A percentile compares a stretch with the other conserved stretches of the same genome.
phyloP scores from a whole-genome alignment of 805 yeast genomes.

The Yamadazyma scolyti region DNA sequence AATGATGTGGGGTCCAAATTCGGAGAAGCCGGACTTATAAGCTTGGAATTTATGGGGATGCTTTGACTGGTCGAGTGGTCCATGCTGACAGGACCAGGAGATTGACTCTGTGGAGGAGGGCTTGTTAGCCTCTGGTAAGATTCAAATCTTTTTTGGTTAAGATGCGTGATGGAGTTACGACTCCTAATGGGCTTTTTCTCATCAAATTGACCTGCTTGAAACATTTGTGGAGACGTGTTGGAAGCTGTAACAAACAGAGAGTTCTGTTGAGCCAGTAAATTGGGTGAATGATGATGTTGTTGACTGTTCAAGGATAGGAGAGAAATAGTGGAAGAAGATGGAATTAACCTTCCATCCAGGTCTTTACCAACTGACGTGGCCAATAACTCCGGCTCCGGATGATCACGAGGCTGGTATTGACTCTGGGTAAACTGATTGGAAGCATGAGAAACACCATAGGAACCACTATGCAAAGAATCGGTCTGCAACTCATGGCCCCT shows the following conservation, averaged over 20 bases:
- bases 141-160: conserved; percentile 27
- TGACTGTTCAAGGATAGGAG: conserved; percentile 29
- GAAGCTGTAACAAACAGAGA: too few relatives aligned
- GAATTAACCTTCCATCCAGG: conserved; percentile 35
- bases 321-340: conserved; percentile 41
- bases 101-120: conserved; percentile 18
- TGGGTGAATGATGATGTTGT: conserved; percentile 6
- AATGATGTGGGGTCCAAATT: conserved; percentile 48
- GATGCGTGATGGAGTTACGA: conserved; percentile 20
- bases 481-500: background rate
- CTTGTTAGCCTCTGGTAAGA: conserved; percentile 33
- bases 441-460: too few relatives aligned
- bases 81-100: too few relatives aligned
- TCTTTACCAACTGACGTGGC: conserved; percentile 43
- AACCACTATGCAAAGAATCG: too few relatives aligned
- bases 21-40: conserved; percentile 47
- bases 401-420: conserved; percentile 24
- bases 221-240: conserved; percentile 3
- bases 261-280: background rate
- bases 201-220: conserved; percentile 2
- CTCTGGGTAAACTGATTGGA: too few relatives aligned
- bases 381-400: conserved; percentile 42
- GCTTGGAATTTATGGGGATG: conserved; percentile 23
- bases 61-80: conserved; percentile 17
- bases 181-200: conserved; percentile 10